Evolutionary conservation across 2,329 filamentous ascomycete species (phyloP).

Genomic region (Exophiala sp.): DNA sequence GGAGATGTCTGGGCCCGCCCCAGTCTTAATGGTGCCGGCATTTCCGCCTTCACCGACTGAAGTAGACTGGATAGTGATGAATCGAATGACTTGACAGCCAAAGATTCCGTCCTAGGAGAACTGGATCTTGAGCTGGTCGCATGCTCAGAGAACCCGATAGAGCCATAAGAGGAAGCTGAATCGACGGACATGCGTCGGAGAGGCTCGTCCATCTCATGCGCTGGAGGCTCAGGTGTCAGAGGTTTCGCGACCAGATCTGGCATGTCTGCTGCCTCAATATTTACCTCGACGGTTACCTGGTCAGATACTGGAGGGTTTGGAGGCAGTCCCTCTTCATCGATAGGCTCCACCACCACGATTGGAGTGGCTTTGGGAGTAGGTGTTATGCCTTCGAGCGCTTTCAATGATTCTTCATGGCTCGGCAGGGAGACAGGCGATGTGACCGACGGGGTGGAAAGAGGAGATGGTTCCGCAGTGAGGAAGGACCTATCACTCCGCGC

Average conservation of each 20-base stretch:
- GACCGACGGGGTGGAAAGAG: conserved; percentile 9
- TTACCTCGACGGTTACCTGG: no score
- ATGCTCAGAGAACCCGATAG: conserved; percentile 34
- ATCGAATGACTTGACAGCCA: conserved; percentile 6
- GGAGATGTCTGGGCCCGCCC: conserved; percentile 24
- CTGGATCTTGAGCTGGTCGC: conserved; percentile 50
- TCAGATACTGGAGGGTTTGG: not conserved
- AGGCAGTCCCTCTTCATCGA: conserved; percentile 3
- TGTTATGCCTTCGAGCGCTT: conserved; percentile 13
- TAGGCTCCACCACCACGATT: conserved; percentile 11
- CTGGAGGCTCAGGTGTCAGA: not conserved
- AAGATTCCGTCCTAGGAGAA: conserved; percentile 48
- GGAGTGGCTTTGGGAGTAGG: conserved; percentile 3
- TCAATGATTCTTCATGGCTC: conserved; percentile 19
- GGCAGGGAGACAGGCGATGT: conserved; percentile 7
- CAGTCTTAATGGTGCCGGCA: conserved; percentile 21
- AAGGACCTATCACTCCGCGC: conserved; percentile 15
- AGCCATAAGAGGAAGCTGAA: conserved; percentile 39
- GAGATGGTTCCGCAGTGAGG: conserved; percentile 17
- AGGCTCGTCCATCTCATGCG: conserved; percentile 1
- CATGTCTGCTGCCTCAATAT: no score
- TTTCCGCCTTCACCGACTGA: conserved; percentile 33
- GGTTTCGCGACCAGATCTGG: no score
- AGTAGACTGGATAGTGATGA: conserved; percentile 36
- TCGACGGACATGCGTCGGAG: conserved; percentile 31